phyloP scores from a whole-genome alignment of 2,329 filamentous ascomycete genomes.

The Mycosphaerella sp. region DNA sequence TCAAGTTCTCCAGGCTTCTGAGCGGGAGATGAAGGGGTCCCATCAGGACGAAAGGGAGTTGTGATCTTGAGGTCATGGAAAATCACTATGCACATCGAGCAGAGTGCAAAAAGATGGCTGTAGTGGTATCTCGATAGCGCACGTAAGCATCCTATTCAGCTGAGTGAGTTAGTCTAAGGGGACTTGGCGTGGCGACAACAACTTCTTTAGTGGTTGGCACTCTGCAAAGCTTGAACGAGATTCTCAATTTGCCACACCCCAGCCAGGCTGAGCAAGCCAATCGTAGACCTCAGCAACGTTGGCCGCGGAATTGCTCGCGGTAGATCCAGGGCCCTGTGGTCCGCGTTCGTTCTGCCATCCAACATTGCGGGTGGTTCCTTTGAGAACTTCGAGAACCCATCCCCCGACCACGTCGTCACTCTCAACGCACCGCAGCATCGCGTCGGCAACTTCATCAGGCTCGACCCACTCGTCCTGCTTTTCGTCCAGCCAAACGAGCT shows the following conservation, averaged over 20 bases:
- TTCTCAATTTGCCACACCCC: slow-evolving; percentile 39
- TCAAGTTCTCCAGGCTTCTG: no score
- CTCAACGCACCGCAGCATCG: slow-evolving; percentile 52
- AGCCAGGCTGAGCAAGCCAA: slow-evolving; percentile 44
- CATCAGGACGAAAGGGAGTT: no score
- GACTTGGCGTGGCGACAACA: no score
- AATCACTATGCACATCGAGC: no score
- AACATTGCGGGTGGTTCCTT: slow-evolving; percentile 46
- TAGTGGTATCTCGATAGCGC: no score
- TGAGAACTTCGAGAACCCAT: slow-evolving; percentile 52
- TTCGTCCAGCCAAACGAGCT: slow-evolving; percentile 47
- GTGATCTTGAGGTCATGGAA: no score
- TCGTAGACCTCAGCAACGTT: slow-evolving; percentile 47
- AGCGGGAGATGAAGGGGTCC: no score
- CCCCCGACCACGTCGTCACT: slow-evolving; percentile 46
- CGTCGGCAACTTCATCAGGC: slow-evolving; percentile 54
- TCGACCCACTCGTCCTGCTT: slow-evolving; percentile 51
- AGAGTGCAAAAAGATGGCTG: no score
- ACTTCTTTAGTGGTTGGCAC: no score
- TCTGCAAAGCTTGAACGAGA: background rate
- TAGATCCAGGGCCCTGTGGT: slow-evolving; percentile 41
- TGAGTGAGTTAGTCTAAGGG: background rate
- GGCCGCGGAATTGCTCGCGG: slow-evolving; percentile 35
- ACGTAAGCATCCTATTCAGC: no score
- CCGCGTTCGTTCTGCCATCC: slow-evolving; percentile 49